Base-by-base conservation (phyloP, 176 grass and related monocot species). In the Oryza officinalis region DNA sequence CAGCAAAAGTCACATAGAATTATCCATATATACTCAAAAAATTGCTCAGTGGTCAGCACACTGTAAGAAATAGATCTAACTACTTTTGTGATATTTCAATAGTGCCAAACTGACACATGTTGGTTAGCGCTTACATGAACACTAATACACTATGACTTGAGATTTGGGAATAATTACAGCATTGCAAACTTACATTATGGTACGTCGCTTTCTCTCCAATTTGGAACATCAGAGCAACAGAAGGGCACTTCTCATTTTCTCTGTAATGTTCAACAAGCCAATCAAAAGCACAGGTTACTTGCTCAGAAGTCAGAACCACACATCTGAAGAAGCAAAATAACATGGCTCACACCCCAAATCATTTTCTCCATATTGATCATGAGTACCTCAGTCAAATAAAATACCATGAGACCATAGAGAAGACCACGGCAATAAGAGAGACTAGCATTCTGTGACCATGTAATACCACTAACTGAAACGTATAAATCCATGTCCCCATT, bases 161-260 rank as follows among this genome's bases (percentile, higher is more conserved):
- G 57, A 87, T 23, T 27, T 63, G 30, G 49, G 27, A 80, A 84
- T 78, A 72, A 65, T 46, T 43, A 20, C 20, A 18, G 20, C 20
- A 92, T 65, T 41, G 25, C 30, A 79, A 81, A 73, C 91, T 92
- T 92, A 99, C 96, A 90, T 95, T 64, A 73, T 94, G 44, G 73
- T 96, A 99, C 33, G 91, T 90, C 14, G 96, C 96, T 52, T 92
- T 89, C 67, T 87, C 93, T 87, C 96, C 96, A 85, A 96, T 88
- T 99, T 95, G 93, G 89, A 99, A 99, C 96, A 99, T 99, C 81
- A 99, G 93, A 96, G 96, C 93, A 77, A 96, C 93, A 80, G 93
- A 99, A 81, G 96, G 96, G 68, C 96, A 99, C 69, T 92, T 81
- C 0, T 43, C 71, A 72, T 32, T 87, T 77, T 94, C 78, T 10